Base-by-base conservation (phyloP, 495 filamentous ascomycete genomes). In the Neurospora sp. region DNA sequence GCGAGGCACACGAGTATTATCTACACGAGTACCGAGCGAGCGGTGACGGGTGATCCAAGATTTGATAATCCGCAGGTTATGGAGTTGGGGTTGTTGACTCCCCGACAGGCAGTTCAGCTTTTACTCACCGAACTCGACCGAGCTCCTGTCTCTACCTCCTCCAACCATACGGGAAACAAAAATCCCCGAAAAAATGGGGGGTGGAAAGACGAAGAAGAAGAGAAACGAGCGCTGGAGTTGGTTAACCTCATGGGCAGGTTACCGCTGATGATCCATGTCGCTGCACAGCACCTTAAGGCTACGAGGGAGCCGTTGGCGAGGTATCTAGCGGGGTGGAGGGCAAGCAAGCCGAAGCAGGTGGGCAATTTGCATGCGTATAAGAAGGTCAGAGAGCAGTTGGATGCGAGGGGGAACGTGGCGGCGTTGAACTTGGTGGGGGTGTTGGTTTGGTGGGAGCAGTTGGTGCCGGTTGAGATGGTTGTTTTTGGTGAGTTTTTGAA, bases 241-340 rank as follows among this genome's bases (percentile, higher is more conserved):
- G 92, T 94, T 2, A 83, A 88, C 54, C 81, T 91, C 69, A 90
- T 94, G 81, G 91, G 91, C 37, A 87, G 89, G 73, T 83, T 95
- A 12, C 93, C 93, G 16, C 81, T 94, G 20, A 92, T 92, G 69
- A 94, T 96, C 46, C 91, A 94, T 76, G 90, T 92, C 5, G 91
- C 92, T 5, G 91, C 92, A 10, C 90, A 91, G 72, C 89, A 92
- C 35, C 85, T 96, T 8, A 92, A 89, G 66, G 88, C 89, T 3
- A 93, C 90, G 0, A 83, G 87, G 27, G 91, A 93, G 74, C 90
- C 92, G 1, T 85, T 96, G 8, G 87, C 89, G 6, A 88, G 85
- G 73, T 94, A 93, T 75, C 82, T 94, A 39, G 86, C 87, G 76
- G 89, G 88, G n/a, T 92, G 91, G 72, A 83, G 89, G 69, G 23